A percentile compares a stretch with the other conserved stretches of the same genome.
These are phyloP conservation scores for Mortierella alpina DNA, from an alignment of 192 early-diverging fungal species.

Conservation along the genomic window DNA sequence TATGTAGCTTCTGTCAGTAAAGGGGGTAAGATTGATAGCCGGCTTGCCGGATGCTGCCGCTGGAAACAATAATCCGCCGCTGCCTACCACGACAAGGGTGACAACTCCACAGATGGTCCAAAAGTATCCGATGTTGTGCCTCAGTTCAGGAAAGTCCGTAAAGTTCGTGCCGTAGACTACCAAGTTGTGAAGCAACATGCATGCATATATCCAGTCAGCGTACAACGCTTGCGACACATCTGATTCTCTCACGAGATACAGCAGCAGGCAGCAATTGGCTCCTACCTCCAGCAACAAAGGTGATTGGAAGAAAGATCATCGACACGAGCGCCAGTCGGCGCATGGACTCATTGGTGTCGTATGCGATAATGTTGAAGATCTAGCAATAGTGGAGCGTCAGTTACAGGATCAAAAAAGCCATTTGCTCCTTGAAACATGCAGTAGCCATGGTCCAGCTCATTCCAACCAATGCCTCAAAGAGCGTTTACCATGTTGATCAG, in stretches of 20 bases:
- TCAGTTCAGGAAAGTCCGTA: conserved; percentile 51
- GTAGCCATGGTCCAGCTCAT: background rate
- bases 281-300: conserved; percentile 65
- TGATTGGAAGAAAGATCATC: conserved; percentile 65
- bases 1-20: background rate
- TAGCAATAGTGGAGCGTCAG: conserved; percentile 1
- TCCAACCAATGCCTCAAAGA: background rate
- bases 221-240: background rate
- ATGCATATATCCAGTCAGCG: background rate
- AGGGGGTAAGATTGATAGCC: background rate
- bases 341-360: conserved; percentile 62
- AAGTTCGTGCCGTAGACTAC: conserved; percentile 66
- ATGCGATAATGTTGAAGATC: conserved; percentile 60
- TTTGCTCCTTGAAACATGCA: too few relatives aligned
- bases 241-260: background rate
- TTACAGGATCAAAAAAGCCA: too few relatives aligned
- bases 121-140: conserved; percentile 42
- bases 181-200: background rate
- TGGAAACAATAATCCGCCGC: background rate
- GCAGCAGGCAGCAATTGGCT: background rate
- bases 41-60: background rate
- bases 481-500: conserved; percentile 60
- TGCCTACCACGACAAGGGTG: conserved; percentile 28
- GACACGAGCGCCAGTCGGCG: conserved; percentile 41
- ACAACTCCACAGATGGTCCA: conserved; percentile 53